Percentiles rank a stretch among this genome's conserved stretches.
These are phyloP conservation scores for Spathaspora passalidarum DNA, from an alignment of 805 yeast genomes.

Conservation along the genomic window DNA sequence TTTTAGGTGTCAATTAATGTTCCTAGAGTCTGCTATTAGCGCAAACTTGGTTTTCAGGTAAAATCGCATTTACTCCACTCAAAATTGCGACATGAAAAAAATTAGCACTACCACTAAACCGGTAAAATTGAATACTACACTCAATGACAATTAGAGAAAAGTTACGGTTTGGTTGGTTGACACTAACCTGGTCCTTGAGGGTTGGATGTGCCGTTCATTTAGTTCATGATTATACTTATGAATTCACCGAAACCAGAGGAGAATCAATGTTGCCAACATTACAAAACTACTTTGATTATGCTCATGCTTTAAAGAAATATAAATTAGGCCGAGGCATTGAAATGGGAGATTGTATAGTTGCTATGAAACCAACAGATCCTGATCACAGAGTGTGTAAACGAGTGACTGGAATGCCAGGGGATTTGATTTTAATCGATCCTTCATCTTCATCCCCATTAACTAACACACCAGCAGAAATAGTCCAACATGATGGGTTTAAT, in stretches of 20 bases:
- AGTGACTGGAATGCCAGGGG: constrained; percentile 96
- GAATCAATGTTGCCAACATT: constrained; percentile 95
- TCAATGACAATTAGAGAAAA: neutral
- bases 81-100: neutral
- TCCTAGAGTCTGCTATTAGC: no score
- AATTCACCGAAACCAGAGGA: constrained; percentile 80
- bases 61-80: neutral
- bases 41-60: no score
- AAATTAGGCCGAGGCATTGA: constrained; percentile 61
- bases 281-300: constrained; percentile 70
- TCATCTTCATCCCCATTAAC: constrained; percentile 49
- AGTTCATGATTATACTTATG: constrained; percentile 62
- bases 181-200: constrained; percentile 50
- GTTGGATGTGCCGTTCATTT: constrained; percentile 69
- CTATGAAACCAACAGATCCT: constrained; percentile 87
- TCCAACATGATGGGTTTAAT: constrained; percentile 41
- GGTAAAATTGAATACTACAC: neutral
- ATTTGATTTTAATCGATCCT: constrained; percentile 78
- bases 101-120: neutral
- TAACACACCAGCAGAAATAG: constrained; percentile 22
- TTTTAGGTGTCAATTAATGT: neutral
- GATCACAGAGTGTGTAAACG: constrained; percentile 85
- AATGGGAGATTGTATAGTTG: constrained; percentile 87
- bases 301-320: constrained; percentile 65
- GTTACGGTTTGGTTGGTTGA: constrained; percentile 26